These are phyloP conservation scores for Leptodermis oblonga DNA, from an alignment of 257 asterid species.

Conservation along the genomic window DNA sequence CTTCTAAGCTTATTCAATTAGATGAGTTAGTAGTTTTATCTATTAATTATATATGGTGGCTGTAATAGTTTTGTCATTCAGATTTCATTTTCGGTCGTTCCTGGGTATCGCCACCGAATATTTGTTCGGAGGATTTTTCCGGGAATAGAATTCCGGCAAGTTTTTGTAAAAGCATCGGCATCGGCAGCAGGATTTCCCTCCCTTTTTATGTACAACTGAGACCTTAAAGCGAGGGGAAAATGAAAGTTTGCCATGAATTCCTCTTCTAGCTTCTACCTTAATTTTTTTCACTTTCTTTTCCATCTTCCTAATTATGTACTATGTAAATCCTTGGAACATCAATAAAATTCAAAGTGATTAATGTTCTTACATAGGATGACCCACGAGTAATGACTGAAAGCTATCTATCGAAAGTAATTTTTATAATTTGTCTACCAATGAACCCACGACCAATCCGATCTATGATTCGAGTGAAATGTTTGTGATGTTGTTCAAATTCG, in stretches of 20 bases:
- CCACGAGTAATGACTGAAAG: too few species aligned
- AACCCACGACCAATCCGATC: too few species aligned
- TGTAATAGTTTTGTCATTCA: constrained; percentile 5
- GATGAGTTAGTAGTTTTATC: background rate
- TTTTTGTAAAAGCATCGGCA: constrained; percentile 33
- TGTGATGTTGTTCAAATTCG: too few species aligned
- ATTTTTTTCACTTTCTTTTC: background rate
- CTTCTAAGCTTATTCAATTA: constrained; percentile 62
- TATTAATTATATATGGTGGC: background rate
- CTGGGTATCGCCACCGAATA: background rate
- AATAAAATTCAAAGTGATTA: constrained; percentile 32
- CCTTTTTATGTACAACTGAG: constrained; percentile 11
- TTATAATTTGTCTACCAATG: too few species aligned
- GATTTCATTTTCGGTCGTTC: background rate
- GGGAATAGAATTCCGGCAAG: constrained; percentile 41
- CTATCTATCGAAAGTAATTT: too few species aligned
- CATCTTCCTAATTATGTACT: constrained; percentile 15
- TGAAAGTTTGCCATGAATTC: constrained; percentile 64
- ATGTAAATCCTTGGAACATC: constrained; percentile 21
- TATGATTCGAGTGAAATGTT: too few species aligned
- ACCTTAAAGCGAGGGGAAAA: constrained; percentile 43
- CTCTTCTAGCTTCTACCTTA: background rate
- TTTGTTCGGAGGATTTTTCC: constrained; percentile 19
- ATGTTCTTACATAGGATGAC: too few species aligned
- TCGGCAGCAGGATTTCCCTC: constrained; percentile 73